Base-by-base conservation (phyloP, 176 grass and related monocot genomes). In the Echinochloa phyllopogon region DNA sequence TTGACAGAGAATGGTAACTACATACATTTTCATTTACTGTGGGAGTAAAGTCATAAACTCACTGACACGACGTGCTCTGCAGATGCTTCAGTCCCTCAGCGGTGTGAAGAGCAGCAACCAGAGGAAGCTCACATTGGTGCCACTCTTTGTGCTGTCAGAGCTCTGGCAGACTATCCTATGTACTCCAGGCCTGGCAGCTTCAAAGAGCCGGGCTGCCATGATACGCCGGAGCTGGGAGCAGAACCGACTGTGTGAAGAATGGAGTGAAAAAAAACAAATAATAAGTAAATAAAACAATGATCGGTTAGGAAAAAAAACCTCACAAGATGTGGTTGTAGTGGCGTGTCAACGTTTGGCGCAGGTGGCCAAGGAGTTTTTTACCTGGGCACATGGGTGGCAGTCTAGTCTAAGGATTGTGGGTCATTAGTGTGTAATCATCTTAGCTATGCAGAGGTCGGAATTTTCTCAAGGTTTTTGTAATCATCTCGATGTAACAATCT, bases 151-250 rank as follows among this genome's bases (percentile, higher is more conserved):
- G 2, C 69, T n/a, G 5, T 45, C 16, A 57, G 50, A 13, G 49
- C 10, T 45, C 17, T 87, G 29, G 27, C 60, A 37, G 69, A 87
- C 55, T 51, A 11, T 65, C 78, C 77, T 17, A 39, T 81, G 3
- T 81, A 75, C 70, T 87, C 77, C 20, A 87, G 77, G 59, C 53
- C 69, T 25, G 29, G 43, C 43, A 88, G 73, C 53, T 88, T 88
- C 52, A 82, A 38, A 17, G 78, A 82, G 47, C 17, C 15, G 1
- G 61, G 74, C 6, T 65, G 37, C 51, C 45, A 72, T 60, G 53
- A 86, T 10, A 7, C 2, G 1, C 29, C 38, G 10, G 43, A 12
- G 11, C 33, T 78, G 18, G 63, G 40, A 60, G 74, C 74, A 78
- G 83, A 72, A 72, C 56, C 51, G 16, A 4, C 72, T 61, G 6